Percentiles rank a stretch among this genome's conserved stretches.
Evolutionary conservation across 2,329 filamentous ascomycete species (phyloP).

Genomic region (Talaromyces sp.): DNA sequence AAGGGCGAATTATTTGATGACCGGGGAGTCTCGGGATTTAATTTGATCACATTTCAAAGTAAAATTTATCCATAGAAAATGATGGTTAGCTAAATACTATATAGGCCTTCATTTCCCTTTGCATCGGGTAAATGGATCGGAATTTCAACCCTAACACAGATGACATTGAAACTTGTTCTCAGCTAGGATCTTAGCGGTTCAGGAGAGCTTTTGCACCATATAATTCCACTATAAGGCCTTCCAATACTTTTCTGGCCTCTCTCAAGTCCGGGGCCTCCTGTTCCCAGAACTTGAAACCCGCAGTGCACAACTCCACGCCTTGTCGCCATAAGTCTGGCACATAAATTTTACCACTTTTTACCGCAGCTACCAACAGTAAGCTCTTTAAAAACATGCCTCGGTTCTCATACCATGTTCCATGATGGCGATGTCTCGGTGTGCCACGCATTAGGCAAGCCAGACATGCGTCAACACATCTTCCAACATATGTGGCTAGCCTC

Average conservation of each 20-base stretch:
- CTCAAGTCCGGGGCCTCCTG: neutral
- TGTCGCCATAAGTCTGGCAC: neutral
- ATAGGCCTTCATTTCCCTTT: no score
- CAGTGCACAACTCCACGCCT: neutral
- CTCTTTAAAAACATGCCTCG: neutral
- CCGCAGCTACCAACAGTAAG: neutral
- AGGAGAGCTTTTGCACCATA: neutral
- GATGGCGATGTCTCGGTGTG: neutral
- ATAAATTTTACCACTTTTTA: neutral
- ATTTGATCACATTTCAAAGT: no score
- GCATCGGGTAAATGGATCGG: no score
- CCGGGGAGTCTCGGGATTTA: no score
- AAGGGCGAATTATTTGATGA: no score
- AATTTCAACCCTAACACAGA: no score
- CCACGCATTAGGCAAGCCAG: neutral
- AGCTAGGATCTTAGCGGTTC: neutral
- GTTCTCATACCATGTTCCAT: neutral
- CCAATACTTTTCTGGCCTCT: neutral
- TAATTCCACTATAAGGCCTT: neutral
- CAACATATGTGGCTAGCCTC: neutral
- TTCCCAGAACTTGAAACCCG: constrained; percentile 3
- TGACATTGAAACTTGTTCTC: no score
- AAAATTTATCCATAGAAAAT: no score
- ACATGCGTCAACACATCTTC: neutral
- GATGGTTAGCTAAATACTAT: no score